Evolutionary conservation across 2,329 filamentous ascomycete species (phyloP).

Genomic region (Camptophora hylomeconis): DNA sequence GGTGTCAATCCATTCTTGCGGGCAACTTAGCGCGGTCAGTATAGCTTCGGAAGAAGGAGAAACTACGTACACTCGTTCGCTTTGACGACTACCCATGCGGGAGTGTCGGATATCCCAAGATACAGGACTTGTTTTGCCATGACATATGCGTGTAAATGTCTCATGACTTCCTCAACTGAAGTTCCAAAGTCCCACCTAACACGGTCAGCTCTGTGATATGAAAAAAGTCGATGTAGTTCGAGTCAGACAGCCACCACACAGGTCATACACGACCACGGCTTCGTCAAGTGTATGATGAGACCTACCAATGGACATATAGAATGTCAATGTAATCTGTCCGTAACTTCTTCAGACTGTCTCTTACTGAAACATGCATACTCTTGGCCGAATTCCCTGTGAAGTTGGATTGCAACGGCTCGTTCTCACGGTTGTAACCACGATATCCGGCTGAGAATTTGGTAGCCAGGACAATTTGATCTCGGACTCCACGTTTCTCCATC

Average conservation of each 20-base stretch:
- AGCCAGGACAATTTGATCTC: constrained; percentile 40
- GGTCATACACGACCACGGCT: too few relatives aligned
- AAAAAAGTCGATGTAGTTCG: too few relatives aligned
- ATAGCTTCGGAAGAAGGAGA: constrained; percentile 3
- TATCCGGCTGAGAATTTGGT: constrained; percentile 39
- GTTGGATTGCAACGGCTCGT: constrained; percentile 24
- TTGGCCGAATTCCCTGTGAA: constrained; percentile 28
- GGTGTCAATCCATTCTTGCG: constrained; percentile 52
- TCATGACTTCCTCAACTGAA: constrained; percentile 54
- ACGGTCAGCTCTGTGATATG: too few relatives aligned
- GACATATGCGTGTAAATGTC: constrained; percentile 50
- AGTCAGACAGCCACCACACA: too few relatives aligned
- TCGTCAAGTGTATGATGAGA: constrained; percentile 25
- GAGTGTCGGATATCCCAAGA: constrained; percentile 53
- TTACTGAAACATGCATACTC: constrained; percentile 20
- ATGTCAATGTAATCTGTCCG: constrained; percentile 26
- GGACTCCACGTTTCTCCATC: constrained; percentile 31
- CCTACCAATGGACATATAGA: constrained; percentile 37
- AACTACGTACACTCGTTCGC: constrained; percentile 42
- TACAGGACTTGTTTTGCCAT: constrained; percentile 51
- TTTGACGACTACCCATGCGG: constrained; percentile 46
- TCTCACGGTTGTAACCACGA: constrained; percentile 9
- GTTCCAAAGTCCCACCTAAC: constrained; percentile 49
- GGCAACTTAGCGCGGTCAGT: too few relatives aligned
- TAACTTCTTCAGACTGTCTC: constrained; percentile 23